A percentile compares a stretch with the other conserved stretches of the same genome.
These are phyloP conservation scores for Globisporangium cederbergense DNA, from an alignment of 352 stramenopile species.

Conservation along the genomic window DNA sequence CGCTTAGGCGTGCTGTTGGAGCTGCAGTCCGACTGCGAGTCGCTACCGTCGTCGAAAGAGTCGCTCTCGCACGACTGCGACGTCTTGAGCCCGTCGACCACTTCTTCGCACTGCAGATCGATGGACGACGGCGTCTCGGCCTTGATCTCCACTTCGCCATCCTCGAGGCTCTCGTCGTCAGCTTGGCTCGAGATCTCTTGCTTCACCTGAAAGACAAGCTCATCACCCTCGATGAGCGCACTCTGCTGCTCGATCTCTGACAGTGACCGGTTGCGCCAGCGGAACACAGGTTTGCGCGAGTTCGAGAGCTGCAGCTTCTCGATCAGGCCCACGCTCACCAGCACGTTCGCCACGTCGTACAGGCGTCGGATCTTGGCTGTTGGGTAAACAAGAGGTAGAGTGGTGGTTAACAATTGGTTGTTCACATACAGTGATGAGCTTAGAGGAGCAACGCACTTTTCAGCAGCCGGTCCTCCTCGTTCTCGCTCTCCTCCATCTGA, in stretches of 20 bases:
- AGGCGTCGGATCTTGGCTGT: slow-evolving; percentile 93
- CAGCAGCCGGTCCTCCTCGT: slow-evolving; percentile 68
- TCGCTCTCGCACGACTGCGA: slow-evolving; percentile 65
- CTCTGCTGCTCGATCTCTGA: slow-evolving; percentile 13
- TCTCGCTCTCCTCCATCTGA: slow-evolving; percentile 77
- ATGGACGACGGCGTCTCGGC: slow-evolving; percentile 2
- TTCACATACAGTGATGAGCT: neutral
- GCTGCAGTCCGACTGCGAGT: slow-evolving; percentile 49
- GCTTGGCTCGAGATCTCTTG: slow-evolving; percentile 10
- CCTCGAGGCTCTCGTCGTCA: slow-evolving; percentile 1
- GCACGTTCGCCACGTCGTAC: slow-evolving; percentile 97
- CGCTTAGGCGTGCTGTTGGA: slow-evolving; percentile 30
- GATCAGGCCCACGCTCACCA: slow-evolving; percentile 91
- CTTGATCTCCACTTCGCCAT: slow-evolving; percentile 2
- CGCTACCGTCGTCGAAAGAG: slow-evolving; percentile 51
- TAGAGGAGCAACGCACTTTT: slow-evolving; percentile 53
- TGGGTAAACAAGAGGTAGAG: too few species aligned
- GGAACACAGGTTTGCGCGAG: slow-evolving; percentile 81
- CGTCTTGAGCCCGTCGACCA: slow-evolving; percentile 33
- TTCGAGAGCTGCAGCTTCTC: slow-evolving; percentile 86
- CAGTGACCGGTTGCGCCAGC: slow-evolving; percentile 53
- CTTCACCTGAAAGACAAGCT: slow-evolving; percentile 21
- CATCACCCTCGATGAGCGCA: slow-evolving; percentile 7
- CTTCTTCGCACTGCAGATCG: slow-evolving; percentile 16
- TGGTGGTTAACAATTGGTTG: neutral